These are phyloP conservation scores for Dispira simplex DNA, from an alignment of 192 early-diverging fungal species.

Conservation along the genomic window DNA sequence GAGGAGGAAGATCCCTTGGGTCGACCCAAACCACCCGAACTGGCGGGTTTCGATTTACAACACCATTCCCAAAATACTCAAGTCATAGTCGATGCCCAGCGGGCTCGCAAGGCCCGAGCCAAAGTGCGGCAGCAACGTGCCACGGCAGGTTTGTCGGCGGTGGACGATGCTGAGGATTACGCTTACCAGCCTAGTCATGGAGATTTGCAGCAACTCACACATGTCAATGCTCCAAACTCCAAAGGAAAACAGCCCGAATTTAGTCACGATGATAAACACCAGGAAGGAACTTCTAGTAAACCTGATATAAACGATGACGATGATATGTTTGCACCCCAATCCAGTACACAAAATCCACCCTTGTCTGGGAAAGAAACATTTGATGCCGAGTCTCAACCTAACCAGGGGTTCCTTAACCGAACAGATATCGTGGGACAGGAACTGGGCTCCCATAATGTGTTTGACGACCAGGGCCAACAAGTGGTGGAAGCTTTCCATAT, in stretches of 20 bases:
- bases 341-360: neutral
- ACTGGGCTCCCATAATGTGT: slow-evolving; percentile 30
- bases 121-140: slow-evolving; percentile 11
- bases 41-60: neutral
- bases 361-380: slow-evolving; percentile 13
- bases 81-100: neutral
- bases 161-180: slow-evolving; percentile 7
- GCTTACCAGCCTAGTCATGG: neutral
- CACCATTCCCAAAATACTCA: neutral
- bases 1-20: neutral
- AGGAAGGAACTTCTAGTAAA: slow-evolving; percentile 14
- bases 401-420: slow-evolving; percentile 10
- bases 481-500: slow-evolving; percentile 62
- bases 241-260: slow-evolving; percentile 18
- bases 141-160: slow-evolving; percentile 16
- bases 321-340: slow-evolving; percentile 44
- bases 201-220: slow-evolving; percentile 10
- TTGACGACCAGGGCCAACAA: slow-evolving; percentile 41
- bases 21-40: neutral
- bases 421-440: slow-evolving; percentile 38
- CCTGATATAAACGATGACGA: slow-evolving; percentile 22
- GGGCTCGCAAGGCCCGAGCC: neutral
- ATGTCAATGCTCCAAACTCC: slow-evolving; percentile 21
- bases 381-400: slow-evolving; percentile 10
- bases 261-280: slow-evolving; percentile 17